Conservation (phyloP, 2,329 filamentous ascomycete genomes). For the Gyromitra esculenta region DNA sequence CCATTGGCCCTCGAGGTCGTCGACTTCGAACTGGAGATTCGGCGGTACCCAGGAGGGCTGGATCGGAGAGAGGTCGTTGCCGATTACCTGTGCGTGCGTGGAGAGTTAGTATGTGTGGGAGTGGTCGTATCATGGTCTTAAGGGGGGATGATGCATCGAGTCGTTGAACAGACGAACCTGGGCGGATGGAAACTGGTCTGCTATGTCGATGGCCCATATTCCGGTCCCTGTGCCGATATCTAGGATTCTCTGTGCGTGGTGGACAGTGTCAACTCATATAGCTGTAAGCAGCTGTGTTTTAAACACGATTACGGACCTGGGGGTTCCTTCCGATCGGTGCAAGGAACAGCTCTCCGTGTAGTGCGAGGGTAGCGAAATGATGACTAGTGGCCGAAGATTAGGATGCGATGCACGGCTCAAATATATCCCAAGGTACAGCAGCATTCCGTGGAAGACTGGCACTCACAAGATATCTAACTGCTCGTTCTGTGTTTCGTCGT, state of each 20-base stretch:
- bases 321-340: conserved; percentile 60
- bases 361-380: conserved; percentile 56
- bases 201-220: conserved; percentile 59
- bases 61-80: conserved; percentile 56
- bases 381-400: conserved; percentile 48
- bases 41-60: conserved; percentile 55
- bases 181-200: conserved; percentile 54
- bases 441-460: background rate
- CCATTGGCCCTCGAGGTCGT: conserved; percentile 59
- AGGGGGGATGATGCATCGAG: background rate
- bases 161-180: conserved; percentile 2
- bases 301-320: conserved; percentile 49
- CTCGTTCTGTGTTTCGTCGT: conserved; percentile 54
- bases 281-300: background rate
- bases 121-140: too few relatives aligned
- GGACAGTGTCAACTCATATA: background rate
- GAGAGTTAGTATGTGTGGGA: background rate
- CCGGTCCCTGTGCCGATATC: conserved; percentile 60
- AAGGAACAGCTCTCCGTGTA: conserved; percentile 60
- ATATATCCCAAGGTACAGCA: background rate
- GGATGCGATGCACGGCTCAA: background rate
- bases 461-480: conserved; percentile 54
- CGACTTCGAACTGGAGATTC: conserved; percentile 58
- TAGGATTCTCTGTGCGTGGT: conserved; percentile 54
- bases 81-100: conserved; percentile 50